A percentile compares a stretch with the other conserved stretches of the same genome.
These are phyloP conservation scores for Arthrobotrys sinensis DNA, from an alignment of 2,329 filamentous ascomycete genomes.

Conservation along the genomic window DNA sequence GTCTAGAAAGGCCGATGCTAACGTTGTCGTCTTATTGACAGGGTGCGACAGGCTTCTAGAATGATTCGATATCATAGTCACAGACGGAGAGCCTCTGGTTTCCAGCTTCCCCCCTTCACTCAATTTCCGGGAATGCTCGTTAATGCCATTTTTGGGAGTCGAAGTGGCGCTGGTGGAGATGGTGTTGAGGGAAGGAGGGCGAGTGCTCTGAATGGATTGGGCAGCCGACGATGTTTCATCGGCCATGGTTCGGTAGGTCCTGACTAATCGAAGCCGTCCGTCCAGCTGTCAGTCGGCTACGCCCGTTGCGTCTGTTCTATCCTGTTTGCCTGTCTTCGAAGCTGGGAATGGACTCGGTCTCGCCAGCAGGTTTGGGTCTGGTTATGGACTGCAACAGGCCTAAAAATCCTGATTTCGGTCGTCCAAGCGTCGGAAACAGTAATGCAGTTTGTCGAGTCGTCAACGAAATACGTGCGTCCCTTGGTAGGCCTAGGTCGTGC, in stretches of 20 bases:
- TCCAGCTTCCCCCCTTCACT: conserved; percentile 31
- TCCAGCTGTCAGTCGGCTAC: conserved; percentile 15
- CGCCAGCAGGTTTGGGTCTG: conserved; percentile 6
- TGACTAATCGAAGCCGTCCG: conserved; percentile 33
- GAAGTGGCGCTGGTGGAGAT: conserved; percentile 26
- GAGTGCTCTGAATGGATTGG: conserved; percentile 53
- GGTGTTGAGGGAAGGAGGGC: conserved; percentile 34
- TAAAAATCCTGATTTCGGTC: conserved; percentile 55
- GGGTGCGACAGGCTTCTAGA: conserved; percentile 58
- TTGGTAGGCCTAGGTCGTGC: not conserved
- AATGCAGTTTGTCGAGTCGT: too few relatives aligned
- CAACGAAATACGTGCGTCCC: not conserved
- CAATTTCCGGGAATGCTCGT: conserved; percentile 30
- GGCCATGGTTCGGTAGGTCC: conserved; percentile 44
- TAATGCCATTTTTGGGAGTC: conserved; percentile 21
- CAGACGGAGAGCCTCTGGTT: conserved; percentile 29
- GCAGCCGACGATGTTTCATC: conserved; percentile 60
- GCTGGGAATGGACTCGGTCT: conserved; percentile 7
- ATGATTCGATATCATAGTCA: conserved; percentile 51
- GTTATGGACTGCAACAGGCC: not conserved
- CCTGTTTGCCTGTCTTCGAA: conserved; percentile 9
- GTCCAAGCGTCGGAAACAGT: conserved; percentile 37
- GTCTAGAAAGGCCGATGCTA: conserved; percentile 12
- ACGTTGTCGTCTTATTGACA: conserved; percentile 52
- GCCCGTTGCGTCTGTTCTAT: conserved; percentile 12